Base-by-base conservation (phyloP, 2,329 filamentous ascomycete species). In the Alternaria metachromatica region DNA sequence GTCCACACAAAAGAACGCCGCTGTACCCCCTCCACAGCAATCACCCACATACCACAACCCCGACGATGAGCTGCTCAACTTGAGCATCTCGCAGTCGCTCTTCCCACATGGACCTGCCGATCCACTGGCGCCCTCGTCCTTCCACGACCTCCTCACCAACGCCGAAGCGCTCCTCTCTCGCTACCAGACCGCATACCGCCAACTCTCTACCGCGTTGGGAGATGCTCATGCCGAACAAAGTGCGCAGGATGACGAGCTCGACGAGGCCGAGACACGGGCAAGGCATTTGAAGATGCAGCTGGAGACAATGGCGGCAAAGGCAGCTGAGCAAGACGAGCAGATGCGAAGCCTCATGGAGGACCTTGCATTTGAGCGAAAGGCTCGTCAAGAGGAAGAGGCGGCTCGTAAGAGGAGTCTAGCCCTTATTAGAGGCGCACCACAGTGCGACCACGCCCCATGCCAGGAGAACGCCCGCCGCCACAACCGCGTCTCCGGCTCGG, bases 261-360 rank as follows among this genome's bases (percentile, higher is more conserved):
- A 88, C 64, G 88, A 89, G 69, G 84, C 87, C 13, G 83, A 87
- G 33, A 88, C 86, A 43, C 82, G 87, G 8, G 83, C 86, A 13
- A 81, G 83, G 41, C 85, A 88, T 68, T 78, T 89, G 57, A 89
- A 89, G 77, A 81, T 85, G 66, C 88, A 90, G 75, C 80, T 90
- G 20, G 85, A 89, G 72, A 86, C 86, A 41, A 86, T 89, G 83
- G 86, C 87, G 6, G 82, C 82, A 33, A 83, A 84, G 63, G 84
- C 85, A 3, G 77, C 82, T 15, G 84, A 88, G 69, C 87, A 88
- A 71, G 86, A 88, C 62, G 82, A 83, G 68, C 83, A 85, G 54
- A 88, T 88, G 79, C 69, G 71, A 23, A 66, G 57, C 18, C 61
- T 80, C 28, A 73, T 72, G 69, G 75, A 78, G 30, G 78, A 80